These are phyloP conservation scores for Phyllostachys edulis DNA, from an alignment of 176 grass and related monocot genomes.

Conservation along the genomic window DNA sequence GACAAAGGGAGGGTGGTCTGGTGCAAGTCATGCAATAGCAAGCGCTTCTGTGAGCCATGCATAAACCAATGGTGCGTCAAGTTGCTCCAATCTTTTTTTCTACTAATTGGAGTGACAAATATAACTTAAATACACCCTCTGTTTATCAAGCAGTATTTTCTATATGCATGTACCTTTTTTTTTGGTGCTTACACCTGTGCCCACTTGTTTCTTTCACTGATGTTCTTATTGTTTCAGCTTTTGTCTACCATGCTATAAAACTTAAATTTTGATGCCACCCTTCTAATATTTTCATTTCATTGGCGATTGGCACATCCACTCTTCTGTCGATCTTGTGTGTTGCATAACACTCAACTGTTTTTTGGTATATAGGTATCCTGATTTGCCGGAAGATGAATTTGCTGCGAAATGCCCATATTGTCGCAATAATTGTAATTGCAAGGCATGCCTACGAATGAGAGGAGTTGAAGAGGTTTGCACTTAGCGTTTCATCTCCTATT, in stretches of 20 bases:
- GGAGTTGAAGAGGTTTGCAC: slow-evolving; percentile 45
- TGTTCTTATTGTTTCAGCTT: not conserved
- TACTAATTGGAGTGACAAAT: not conserved
- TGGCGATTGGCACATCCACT: not conserved
- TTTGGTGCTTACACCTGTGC: not conserved
- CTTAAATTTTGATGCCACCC: not conserved
- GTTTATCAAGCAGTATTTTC: not conserved
- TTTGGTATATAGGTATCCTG: slow-evolving; percentile 60
- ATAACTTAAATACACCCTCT: not conserved
- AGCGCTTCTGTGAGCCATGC: slow-evolving; percentile 54
- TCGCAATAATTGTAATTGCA: slow-evolving; percentile 74
- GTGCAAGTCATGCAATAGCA: slow-evolving; percentile 55
- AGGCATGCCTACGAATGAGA: slow-evolving; percentile 56
- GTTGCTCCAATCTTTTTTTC: not conserved
- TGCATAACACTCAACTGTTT: not conserved
- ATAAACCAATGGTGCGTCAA: slow-evolving; percentile 51
- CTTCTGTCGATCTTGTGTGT: not conserved
- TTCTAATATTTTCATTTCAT: slow-evolving; percentile 5
- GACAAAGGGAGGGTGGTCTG: slow-evolving; percentile 52
- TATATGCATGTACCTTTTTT: not conserved
- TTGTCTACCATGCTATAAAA: not conserved
- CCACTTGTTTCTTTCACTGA: not conserved
- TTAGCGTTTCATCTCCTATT: not conserved
- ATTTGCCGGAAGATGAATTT: slow-evolving; percentile 52
- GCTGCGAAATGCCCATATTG: slow-evolving; percentile 60